Evolutionary conservation across 768 basidiomycete species (phyloP).

Genomic region (Solioccasus polychromus): DNA sequence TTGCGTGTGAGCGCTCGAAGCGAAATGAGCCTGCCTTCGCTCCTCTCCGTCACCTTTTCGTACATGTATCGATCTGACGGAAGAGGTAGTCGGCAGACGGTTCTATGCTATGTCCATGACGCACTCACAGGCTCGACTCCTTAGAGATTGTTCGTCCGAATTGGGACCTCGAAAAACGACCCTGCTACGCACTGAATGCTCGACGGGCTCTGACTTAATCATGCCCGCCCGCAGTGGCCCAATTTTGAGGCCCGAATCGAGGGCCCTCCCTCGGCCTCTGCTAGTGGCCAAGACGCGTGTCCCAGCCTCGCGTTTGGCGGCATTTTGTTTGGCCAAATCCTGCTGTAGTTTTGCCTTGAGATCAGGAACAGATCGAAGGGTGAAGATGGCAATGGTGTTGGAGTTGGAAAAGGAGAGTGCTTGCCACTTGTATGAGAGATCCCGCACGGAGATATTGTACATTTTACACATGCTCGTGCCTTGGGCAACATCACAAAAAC

Average conservation of each 20-base stretch:
- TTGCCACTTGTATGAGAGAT: constrained; percentile 69
- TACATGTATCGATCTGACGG: constrained; percentile 86
- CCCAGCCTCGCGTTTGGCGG: constrained; percentile 33
- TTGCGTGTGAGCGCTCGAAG: neutral
- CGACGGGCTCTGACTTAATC: constrained; percentile 18
- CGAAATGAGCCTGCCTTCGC: constrained; percentile 55
- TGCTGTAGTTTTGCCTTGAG: constrained; percentile 45
- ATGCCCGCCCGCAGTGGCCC: constrained; percentile 3
- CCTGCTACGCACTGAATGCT: constrained; percentile 25
- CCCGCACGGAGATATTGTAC: constrained; percentile 51
- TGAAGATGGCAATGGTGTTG: constrained; percentile 44
- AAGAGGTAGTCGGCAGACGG: neutral
- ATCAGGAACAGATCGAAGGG: constrained; percentile 44
- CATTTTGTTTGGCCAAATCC: constrained; percentile 25
- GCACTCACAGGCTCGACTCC: constrained; percentile 56
- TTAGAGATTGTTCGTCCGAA: constrained; percentile 32
- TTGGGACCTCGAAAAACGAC: constrained; percentile 31
- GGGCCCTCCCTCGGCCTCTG: no score
- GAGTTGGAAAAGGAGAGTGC: constrained; percentile 38
- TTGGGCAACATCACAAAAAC: constrained; percentile 26
- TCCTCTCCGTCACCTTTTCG: constrained; percentile 81
- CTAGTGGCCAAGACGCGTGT: constrained; percentile 16
- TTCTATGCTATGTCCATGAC: neutral
- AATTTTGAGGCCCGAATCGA: neutral
- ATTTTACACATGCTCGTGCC: constrained; percentile 64